Evolutionary conservation across 2,329 filamentous ascomycete genomes (phyloP), one percentile per base, ranked within the genome.

Genomic region (Exophiala sp.): DNA sequence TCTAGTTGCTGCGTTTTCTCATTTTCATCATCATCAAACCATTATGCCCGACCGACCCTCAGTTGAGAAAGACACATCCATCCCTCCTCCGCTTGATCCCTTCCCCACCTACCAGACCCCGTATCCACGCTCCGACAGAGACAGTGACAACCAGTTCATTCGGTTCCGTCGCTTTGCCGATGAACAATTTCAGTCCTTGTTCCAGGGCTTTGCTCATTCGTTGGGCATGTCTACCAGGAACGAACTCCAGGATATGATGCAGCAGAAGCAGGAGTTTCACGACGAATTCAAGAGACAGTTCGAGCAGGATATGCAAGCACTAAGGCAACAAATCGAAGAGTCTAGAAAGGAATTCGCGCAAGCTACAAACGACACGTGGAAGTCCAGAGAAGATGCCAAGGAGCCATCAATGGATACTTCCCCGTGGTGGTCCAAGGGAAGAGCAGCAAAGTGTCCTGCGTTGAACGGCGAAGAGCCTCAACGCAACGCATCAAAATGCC

Each of bases 81-180:
- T 58, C 18, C 58, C 62, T 21, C 62, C 62, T 47, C 62, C 62
- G 21, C 54, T 58, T 47, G 62, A 63, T 39, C 62, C 62, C n/a
- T 64, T 62, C 52, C 56, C 60, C 36, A 60, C 57, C 33, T 62
- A 62, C 40, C 60, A 62, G 47, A 61, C 60, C 10, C 62, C 62
- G n/a, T 64, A 56, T 35, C 52, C 61, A 44, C 58, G 62, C 12
- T 57, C 60, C 49, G 54, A 55, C 33, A 62, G 59, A 49, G 66
- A 73, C 48, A 66, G 72, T 54, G 68, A 73, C 55, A 83, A 83
- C 55, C 80, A 81, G 1, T 84, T 85, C 67, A 75, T 82, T 52
- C 72, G 76, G 29, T 84, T 85, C 69, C 82, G 82, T 61, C 79
- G 78, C 58, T 83, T 80, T 65, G 79, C 81, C 52, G 82, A 85